Evolutionary conservation across 176 grass and related monocot species (phyloP), one percentile per base, ranked within the genome.

Genomic region (Poa pratensis): DNA sequence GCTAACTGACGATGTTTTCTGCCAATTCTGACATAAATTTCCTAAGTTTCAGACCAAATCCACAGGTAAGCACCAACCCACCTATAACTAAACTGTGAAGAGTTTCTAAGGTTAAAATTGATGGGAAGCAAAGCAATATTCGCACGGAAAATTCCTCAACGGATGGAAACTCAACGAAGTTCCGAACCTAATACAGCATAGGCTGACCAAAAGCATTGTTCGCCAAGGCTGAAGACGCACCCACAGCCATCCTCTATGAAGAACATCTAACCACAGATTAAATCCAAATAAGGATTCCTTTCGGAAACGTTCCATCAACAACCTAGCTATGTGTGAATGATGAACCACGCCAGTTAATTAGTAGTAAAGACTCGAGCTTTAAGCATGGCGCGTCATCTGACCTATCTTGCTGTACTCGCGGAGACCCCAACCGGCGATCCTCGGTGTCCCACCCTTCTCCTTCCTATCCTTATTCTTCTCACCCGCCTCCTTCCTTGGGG

Each of bases 331-430:
- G 52, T 50, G 23, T 30, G 32, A 24, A 15, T 14, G 18, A 57
- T 27, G 54, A 80, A 71, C 26, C 63, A 14, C 5, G 43, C 9
- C 8, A 48, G 9, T 13, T 72, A 73, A 54, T 63, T 66, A 66
- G 46, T 16, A 83, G 43, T 28, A 75, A 72, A 80, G 2, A 51
- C 40, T 61, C 7, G 48, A 73, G 35, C 19, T 48, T 67, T 67
- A 30, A 59, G 60, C 50, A 60, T 70, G 23, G 58, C 20, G 67
- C n/a, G 4, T 30, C 51, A 57, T 64, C 87, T 85, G 78, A 99
- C 97, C 94, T 88, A 99, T 89, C 51, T 89, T 99, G 84, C 91
- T 99, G 92, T 88, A 99, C 45, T 87, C 87, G 53, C 97, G 88
- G 73, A 99, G 97, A 23, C 97, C 97, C 97, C 94, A 96, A 42